Base-by-base conservation (phyloP, 176 grass and related monocot species). In the Paspalum notatum region DNA sequence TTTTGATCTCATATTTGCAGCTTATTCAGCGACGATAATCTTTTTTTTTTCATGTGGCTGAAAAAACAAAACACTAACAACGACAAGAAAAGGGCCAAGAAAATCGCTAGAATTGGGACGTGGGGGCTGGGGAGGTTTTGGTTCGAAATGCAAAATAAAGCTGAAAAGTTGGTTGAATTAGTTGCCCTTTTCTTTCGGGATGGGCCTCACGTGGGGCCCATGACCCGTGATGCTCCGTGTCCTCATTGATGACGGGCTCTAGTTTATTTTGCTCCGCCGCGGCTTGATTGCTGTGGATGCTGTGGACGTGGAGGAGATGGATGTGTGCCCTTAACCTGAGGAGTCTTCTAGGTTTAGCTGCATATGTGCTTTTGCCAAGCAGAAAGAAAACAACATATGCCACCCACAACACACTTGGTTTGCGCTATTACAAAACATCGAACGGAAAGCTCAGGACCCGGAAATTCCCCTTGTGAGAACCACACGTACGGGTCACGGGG, bases 161-260 rank as follows among this genome's bases (percentile, higher is more conserved):
- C 78, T 16, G 61, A 54, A 78, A 58, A 85, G 87, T 1, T 3
- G 82, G 64, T 55, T 68, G 74, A 53, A 82, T 67, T 73, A n/a
- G 72, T 66, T 72, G 64, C 54, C 45, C 37, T 22, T 53, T 76
- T 84, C 22, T 61, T 61, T 78, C 38, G 38, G 25, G 66, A 26
- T 42, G 41, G 83, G 9, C 15, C 41, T 71, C 83, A 85, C 83
- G 67, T 72, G 83, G 88, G 87, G 5, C 66, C 87, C 83, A 18
- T 61, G 49, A 61, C 78, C 43, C 73, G 79, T 82, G 88, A 82
- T 82, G 70, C 76, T 60, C 26, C 40, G 62, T 75, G 83, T 46
- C 82, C 82, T 77, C 72, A 72, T 65, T 78, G 21, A 85, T 82
- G 72, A 77, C 72, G 72, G 58, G 67, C 42, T n/a, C 82, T 69